Base-by-base conservation (phyloP, 108 stramenopile genomes). In the Cylindrotheca closterium region DNA sequence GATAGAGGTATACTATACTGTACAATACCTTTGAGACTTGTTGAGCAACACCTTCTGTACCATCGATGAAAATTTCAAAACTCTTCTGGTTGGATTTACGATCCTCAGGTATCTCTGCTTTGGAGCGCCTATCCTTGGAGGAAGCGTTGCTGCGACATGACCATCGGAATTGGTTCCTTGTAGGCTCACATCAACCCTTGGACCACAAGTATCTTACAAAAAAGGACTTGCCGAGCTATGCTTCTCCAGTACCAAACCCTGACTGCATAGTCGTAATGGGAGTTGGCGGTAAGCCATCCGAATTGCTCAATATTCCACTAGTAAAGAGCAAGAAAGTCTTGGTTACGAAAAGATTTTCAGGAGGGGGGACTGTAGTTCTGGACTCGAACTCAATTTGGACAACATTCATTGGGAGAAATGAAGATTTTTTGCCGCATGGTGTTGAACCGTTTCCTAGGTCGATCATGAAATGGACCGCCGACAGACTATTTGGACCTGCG, bases 351-450 rank as follows among this genome's bases (percentile, higher is more conserved):
- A 75, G 97, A 51, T 98, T 95, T 78, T 90, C 89, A 7, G 97
- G 97, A 30, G 97, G 96, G 7, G 97, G 97, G 18, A 98, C 96
- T 10, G 97, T 98, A 1, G 90, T 98, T 0, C 76, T 96, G 51
- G 93, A 96, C 77, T 73, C 76, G 26, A 74, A 74, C 50, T 89
- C 87, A 1, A 59, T 96, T 7, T 91, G 89, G 78, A 86, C 88
- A 3, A 89, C 91, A 28, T 70, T 93, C 26, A 93, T 97, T 64
- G 79, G 91, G 7, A 74, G 91, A 30, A 84, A 47, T 26, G 24
- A 48, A 21, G 24, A 66, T 55, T 59, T 73, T 63, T 60, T 66
- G 8, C 57, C 48, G 51, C 7, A 10, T 42, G 22, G 73, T 23
- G 80, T 89, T 3, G 71, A 65, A 30, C 75, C 92, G 0, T 94